Evolutionary conservation across 805 yeast species (phyloP).

Genomic region (Debaryomyces prosopidis): DNA sequence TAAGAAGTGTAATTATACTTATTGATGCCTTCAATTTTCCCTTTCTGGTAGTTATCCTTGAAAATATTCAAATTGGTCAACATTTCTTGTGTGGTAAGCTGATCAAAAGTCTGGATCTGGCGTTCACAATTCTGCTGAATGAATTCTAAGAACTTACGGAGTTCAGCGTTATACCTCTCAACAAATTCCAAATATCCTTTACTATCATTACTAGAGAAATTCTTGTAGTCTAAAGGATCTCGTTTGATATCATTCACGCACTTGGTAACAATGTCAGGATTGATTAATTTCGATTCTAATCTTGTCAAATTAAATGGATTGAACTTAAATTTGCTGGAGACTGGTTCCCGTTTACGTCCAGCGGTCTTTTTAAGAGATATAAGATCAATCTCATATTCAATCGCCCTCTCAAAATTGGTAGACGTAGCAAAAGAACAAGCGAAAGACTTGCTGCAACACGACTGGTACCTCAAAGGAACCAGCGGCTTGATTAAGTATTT

Average conservation of each 20-base stretch:
- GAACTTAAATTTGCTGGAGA: neutral
- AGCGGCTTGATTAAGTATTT: neutral
- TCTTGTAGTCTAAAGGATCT: constrained; percentile 8
- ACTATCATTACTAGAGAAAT: constrained; percentile 1
- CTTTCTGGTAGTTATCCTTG: constrained; percentile 18
- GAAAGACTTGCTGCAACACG: neutral
- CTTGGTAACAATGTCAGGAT: constrained; percentile 1
- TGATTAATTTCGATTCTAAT: neutral
- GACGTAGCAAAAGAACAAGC: constrained; percentile 7
- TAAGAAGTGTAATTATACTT: constrained; percentile 16
- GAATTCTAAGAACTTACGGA: constrained; percentile 20
- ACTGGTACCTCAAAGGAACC: neutral
- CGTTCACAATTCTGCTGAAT: constrained; percentile 18
- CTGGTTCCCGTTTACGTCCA: neutral
- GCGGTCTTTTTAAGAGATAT: constrained; percentile 20
- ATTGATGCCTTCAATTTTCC: constrained; percentile 15
- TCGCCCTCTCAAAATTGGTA: constrained; percentile 9
- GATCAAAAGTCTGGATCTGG: constrained; percentile 20
- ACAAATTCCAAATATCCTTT: constrained; percentile 15
- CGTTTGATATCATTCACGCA: constrained; percentile 1
- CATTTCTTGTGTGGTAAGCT: constrained; percentile 25
- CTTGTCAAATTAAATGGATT: neutral
- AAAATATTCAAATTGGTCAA: constrained; percentile 27
- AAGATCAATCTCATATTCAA: constrained; percentile 25
- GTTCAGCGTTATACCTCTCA: constrained; percentile 17